Evolutionary conservation across 108 stramenopile species (phyloP), one percentile per base, ranked within the genome.

Genomic region (Nitzschia sp.): DNA sequence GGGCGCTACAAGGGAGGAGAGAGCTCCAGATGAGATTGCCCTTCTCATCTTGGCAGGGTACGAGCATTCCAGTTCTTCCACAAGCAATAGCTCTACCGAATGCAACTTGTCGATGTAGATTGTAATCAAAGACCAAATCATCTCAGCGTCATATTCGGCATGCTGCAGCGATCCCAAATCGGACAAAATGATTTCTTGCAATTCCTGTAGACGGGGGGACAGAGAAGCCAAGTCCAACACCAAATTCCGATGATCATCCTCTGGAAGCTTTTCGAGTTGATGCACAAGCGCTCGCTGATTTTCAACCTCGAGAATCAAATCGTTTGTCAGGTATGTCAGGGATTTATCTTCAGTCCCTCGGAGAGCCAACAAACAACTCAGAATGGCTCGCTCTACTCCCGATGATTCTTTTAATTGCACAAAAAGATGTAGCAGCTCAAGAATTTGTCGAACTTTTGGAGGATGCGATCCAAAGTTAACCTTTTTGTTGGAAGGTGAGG

Each of bases 81-180:
- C 56, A 1, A 90, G 41, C 50, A 86, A 63, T 34, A 90, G 42
- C 57, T 90, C 89, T 46, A 83, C 68, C 21, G 81, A 73, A 53
- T 87, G 89, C 11, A 90, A 64, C 39, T 77, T 74, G 54, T 90
- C 86, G 62, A 90, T 84, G 70, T 87, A 90, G 0, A 84, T 11
- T 12, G 89, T 86, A 6, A 87, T 78, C 6, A 75, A 41, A 44
- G 72, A 24, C 89, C 89, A 90, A 52, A 86, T 73, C n/a, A 73
- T 69, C 22, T 76, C 67, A 46, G 72, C 55, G 17, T 80, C 63
- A 68, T 85, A 80, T 61, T 69, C 77, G 20, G 72, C 55, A 10
- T 69, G 48, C 11, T 71, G 22, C 5, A 51, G 29, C 3, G 77
- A 43, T 8, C 73, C 67, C 37, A 81, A 76, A 40, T 71, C 69